These are phyloP conservation scores for Exophiala viscosa DNA, from an alignment of 2,329 filamentous ascomycete genomes.

Conservation along the genomic window DNA sequence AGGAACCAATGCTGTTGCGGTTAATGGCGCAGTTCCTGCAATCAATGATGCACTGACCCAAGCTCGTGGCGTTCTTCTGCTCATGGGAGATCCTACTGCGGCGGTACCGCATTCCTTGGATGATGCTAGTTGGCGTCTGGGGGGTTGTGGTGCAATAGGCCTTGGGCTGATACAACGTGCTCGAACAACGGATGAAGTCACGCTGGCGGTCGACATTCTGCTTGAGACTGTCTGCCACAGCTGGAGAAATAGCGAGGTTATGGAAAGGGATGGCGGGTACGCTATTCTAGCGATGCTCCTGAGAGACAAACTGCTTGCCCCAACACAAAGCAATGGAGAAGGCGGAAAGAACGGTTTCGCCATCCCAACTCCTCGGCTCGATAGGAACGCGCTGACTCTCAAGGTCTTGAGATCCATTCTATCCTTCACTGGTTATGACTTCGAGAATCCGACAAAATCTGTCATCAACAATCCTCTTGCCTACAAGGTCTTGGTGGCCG, in stretches of 20 bases:
- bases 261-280: slow-evolving; percentile 94
- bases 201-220: slow-evolving; percentile 75
- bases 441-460: slow-evolving; percentile 73
- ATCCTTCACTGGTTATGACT: slow-evolving; percentile 83
- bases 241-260: slow-evolving; percentile 97
- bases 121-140: slow-evolving; percentile 86
- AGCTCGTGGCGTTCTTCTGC: slow-evolving; percentile 72
- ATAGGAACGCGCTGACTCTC: slow-evolving; percentile 51
- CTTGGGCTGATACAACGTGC: slow-evolving; percentile 81
- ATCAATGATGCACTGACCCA: slow-evolving; percentile 85
- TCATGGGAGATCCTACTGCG: slow-evolving; percentile 80
- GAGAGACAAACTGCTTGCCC: slow-evolving; percentile 65
- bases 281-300: slow-evolving; percentile 79
- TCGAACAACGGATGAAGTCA: slow-evolving; percentile 63
- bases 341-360: slow-evolving; percentile 14
- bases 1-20: slow-evolving; percentile 71
- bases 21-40: slow-evolving; percentile 83
- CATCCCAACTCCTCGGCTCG: slow-evolving; percentile 36
- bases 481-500: slow-evolving; percentile 85
- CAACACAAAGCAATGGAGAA: slow-evolving; percentile 16
- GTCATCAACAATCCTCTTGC: slow-evolving; percentile 95
- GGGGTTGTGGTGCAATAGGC: slow-evolving; percentile 82
- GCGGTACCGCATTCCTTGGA: slow-evolving; percentile 79
- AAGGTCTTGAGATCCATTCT: slow-evolving; percentile 73
- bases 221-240: slow-evolving; percentile 83